Percentiles rank a stretch among this genome's conserved stretches.
These are phyloP conservation scores for Penicillium sp. DNA, from an alignment of 2,329 filamentous ascomycete genomes.

Conservation along the genomic window DNA sequence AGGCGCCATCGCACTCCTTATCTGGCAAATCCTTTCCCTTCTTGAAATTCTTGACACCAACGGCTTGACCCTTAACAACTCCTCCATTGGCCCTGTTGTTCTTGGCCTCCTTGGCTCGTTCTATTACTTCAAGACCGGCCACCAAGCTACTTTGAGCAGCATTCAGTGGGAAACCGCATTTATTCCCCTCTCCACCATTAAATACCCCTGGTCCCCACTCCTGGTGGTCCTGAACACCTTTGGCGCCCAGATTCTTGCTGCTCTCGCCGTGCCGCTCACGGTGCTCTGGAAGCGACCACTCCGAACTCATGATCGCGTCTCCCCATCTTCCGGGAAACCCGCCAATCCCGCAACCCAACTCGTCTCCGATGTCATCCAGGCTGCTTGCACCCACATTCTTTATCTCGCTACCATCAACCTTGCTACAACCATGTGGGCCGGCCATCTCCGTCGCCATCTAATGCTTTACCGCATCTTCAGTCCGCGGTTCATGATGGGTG, in stretches of 20 bases:
- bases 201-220: slow-evolving; percentile 84
- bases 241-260: slow-evolving; percentile 78
- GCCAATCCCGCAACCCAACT: slow-evolving; percentile 38
- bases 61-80: slow-evolving; percentile 53
- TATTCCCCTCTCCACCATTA: slow-evolving; percentile 73
- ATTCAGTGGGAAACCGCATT: slow-evolving; percentile 98
- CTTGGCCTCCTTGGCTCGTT: slow-evolving; percentile 86
- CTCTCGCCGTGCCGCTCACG: slow-evolving; percentile 70
- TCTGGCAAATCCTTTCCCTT: slow-evolving; percentile 81
- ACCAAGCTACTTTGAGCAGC: slow-evolving; percentile 77
- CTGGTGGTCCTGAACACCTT: slow-evolving; percentile 81
- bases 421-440: slow-evolving; percentile 86
- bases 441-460: slow-evolving; percentile 77
- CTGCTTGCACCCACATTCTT: slow-evolving; percentile 66
- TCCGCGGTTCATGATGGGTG: slow-evolving; percentile 82
- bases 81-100: slow-evolving; percentile 72
- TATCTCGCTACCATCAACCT: slow-evolving; percentile 80
- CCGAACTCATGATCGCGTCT: slow-evolving; percentile 53
- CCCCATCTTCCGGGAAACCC: slow-evolving; percentile 15
- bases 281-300: slow-evolving; percentile 85
- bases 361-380: slow-evolving; percentile 64
- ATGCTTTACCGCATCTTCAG: slow-evolving; percentile 96
- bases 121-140: slow-evolving; percentile 96
- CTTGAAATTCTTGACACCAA: slow-evolving; percentile 60
- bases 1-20: slow-evolving; percentile 71